Evolutionary conservation across 2,329 filamentous ascomycete genomes (phyloP).

Genomic region (Thelonectria blattea): DNA sequence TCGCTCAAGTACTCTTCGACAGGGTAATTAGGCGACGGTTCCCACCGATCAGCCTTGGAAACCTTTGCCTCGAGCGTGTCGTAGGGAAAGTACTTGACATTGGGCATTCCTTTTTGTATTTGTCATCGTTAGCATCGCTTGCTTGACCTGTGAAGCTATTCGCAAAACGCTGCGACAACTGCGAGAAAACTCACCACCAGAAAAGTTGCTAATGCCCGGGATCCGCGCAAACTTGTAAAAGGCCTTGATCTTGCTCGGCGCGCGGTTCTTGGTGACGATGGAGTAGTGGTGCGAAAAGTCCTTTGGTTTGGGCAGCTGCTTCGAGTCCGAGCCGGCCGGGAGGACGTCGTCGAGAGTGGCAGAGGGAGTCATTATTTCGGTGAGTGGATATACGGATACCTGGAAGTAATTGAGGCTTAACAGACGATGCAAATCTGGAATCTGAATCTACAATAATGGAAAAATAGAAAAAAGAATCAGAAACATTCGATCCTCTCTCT

Average conservation of each 20-base stretch:
- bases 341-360: conserved; percentile 20
- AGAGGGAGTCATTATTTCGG: conserved; percentile 29
- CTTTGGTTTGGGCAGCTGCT: conserved; percentile 53
- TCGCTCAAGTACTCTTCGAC: conserved; percentile 29
- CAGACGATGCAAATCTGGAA: neutral
- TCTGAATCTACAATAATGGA: neutral
- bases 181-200: conserved; percentile 57
- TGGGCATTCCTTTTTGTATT: conserved; percentile 69
- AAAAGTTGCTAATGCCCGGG: conserved; percentile 66
- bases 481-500: neutral
- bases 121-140: neutral
- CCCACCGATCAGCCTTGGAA: conserved; percentile 76
- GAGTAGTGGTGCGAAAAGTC: conserved; percentile 85
- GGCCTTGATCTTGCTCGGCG: conserved; percentile 72
- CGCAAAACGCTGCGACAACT: no score
- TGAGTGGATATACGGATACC: neutral
- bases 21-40: conserved; percentile 69
- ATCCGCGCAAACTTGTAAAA: conserved; percentile 86
- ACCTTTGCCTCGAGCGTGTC: conserved; percentile 87
- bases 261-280: conserved; percentile 67
- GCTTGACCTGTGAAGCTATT: no score
- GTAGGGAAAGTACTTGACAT: conserved; percentile 84
- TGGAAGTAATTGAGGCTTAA: neutral
- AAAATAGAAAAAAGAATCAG: neutral
- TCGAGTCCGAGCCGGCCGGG: neutral